Evolutionary conservation across 805 yeast genomes (phyloP).

Genomic region (Saturnispora hagleri): DNA sequence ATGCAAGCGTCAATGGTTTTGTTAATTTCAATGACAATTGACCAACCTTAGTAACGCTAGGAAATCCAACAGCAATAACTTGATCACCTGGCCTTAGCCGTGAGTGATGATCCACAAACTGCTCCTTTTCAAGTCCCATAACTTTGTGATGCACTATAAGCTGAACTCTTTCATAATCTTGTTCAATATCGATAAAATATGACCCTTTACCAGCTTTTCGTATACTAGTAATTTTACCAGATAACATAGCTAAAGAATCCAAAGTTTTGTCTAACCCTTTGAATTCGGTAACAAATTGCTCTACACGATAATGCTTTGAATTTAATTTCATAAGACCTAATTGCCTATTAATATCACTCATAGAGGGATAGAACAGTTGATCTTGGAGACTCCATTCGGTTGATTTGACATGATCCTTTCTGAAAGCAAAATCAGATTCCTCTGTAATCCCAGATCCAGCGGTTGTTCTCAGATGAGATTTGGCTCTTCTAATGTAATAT

Average conservation of each 20-base stretch:
- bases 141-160: slow-evolving; percentile 48
- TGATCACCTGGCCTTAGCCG: slow-evolving; percentile 64
- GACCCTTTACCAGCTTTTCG: slow-evolving; percentile 63
- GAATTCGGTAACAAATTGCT: slow-evolving; percentile 31
- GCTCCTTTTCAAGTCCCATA: slow-evolving; percentile 33
- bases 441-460: slow-evolving; percentile 12
- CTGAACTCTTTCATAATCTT: slow-evolving; percentile 53
- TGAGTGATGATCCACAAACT: slow-evolving; percentile 32
- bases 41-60: slow-evolving; percentile 69
- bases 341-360: slow-evolving; percentile 7
- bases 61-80: slow-evolving; percentile 54
- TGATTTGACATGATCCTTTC: slow-evolving; percentile 17
- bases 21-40: slow-evolving; percentile 63
- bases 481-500: not conserved
- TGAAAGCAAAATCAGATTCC: slow-evolving; percentile 28
- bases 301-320: slow-evolving; percentile 26
- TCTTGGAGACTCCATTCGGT: slow-evolving; percentile 16
- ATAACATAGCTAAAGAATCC: slow-evolving; percentile 17
- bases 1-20: slow-evolving; percentile 39
- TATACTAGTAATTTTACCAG: slow-evolving; percentile 52
- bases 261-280: slow-evolving; percentile 9
- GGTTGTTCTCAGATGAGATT: not conserved
- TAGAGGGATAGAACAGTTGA: slow-evolving; percentile 20
- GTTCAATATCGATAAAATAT: slow-evolving; percentile 57
- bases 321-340: not conserved